Base-by-base conservation (phyloP, 1,284 basidiomycete species). In the Rhodotorula sp. region DNA sequence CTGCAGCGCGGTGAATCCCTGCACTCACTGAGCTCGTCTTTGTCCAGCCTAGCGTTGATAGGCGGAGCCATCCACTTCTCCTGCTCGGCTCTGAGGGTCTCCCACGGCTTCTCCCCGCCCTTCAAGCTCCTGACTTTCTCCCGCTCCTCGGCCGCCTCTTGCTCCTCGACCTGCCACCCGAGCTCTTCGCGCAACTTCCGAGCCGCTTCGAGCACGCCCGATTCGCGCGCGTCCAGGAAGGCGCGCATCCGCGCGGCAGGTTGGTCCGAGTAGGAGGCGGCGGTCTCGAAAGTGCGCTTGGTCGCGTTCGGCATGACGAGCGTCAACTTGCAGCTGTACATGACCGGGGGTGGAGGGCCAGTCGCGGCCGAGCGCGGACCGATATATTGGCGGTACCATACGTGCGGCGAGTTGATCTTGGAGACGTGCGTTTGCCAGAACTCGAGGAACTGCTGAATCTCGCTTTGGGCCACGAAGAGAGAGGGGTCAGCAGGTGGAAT, bases 71-170 rank as follows among this genome's bases (percentile, higher is more conserved):
- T 62, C 60, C 60, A 71, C 56, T 38, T 54, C 50, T 59, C 56
- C 23, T 45, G 54, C 23, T 47, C 57, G 16, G 55, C 28, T 54
- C 21, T 43, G 18, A 72, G 31, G 47, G 50, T 15, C 28, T 62
- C 64, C 28, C 54, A 60, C 47, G 70, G 67, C 57, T 31, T 63
- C 26, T 72, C 70, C 7, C 65, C 64, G 23, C 64, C 65, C 43
- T 21, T 50, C 15, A 34, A 8, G 48, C 5, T 16, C 34, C 6
- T 31, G 34, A 23, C 21, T 0, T 48, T 21, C 26, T 50, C 60
- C 21, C 10, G 38, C 49, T 18, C 31, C 45, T 14, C 56, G 14
- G 28, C 12, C 23, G 38, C 19, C 31, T 58, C 67, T 23, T n/a
- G 38, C 52, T 10, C 48, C 23, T 60, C 56, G 1, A 21, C 34